phyloP scores from a whole-genome alignment of 352 stramenopile genomes.

The Porosira glacialis region DNA sequence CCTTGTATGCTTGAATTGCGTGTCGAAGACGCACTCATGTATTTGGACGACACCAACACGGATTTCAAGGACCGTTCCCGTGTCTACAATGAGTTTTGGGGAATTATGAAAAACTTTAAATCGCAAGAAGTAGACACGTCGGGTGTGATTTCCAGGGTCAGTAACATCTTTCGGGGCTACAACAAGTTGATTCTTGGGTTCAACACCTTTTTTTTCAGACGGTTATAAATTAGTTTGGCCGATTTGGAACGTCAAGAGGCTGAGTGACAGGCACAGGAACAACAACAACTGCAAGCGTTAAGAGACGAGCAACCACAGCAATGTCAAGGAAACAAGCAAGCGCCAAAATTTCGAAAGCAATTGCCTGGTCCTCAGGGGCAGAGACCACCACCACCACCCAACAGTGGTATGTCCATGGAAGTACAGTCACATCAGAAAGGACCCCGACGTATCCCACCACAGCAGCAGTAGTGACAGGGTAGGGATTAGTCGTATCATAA shows the following conservation, averaged over 20 bases:
- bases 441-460: too few species aligned
- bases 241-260: slow-evolving; percentile 55
- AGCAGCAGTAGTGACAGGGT: too few species aligned
- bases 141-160: slow-evolving; percentile 87
- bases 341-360: too few species aligned
- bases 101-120: slow-evolving; percentile 99
- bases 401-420: too few species aligned
- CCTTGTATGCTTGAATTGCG: slow-evolving; percentile 68
- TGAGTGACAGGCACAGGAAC: too few species aligned
- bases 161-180: slow-evolving; percentile 96
- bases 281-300: too few species aligned
- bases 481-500: too few species aligned
- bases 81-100: slow-evolving; percentile 99
- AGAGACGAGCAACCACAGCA: too few species aligned
- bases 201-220: slow-evolving; percentile 98
- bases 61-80: slow-evolving; percentile 96
- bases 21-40: slow-evolving; percentile 98
- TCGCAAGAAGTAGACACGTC: slow-evolving; percentile 97
- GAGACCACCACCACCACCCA: too few species aligned
- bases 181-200: slow-evolving; percentile 98
- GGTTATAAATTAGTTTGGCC: slow-evolving; percentile 85
- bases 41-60: slow-evolving; percentile 99
- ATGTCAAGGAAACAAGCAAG: too few species aligned
- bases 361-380: too few species aligned
- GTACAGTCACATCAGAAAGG: too few species aligned